Evolutionary conservation across 208 protist species (phyloP), one percentile per base, ranked within the genome.

Genomic region (Leishmania tropica): DNA sequence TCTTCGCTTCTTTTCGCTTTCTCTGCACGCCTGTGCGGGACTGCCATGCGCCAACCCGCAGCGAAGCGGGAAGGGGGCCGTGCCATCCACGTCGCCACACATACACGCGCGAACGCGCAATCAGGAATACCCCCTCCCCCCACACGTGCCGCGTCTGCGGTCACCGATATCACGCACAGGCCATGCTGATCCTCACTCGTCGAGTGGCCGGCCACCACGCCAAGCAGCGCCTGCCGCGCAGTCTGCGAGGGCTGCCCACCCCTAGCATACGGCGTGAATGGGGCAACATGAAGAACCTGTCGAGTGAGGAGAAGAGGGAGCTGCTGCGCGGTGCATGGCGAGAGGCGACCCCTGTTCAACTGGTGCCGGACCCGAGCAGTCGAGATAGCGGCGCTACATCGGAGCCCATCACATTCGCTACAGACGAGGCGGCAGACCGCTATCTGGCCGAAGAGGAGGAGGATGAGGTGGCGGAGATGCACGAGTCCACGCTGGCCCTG

Each of bases 261-360:
- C 91, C 89, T 17, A 72, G 79, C 37, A 15, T 89, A 28, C 53
- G 71, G 37, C 81, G 85, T 21, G 21, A 40, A 19, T 95, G 91
- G 90, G 82, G 84, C 56, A 78, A 91, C 67, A 42, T 94, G 51
- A 75, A 71, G 1, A 68, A 74, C 56, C 84, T 95, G 70, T 81
- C 80, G 0, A 48, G 40, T 0, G 56, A 62, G 1, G 92, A 97
- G n/a, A 85, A 81, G 37, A 67, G 78, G 5, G 89, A 97, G 80
- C 53, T 95, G 11, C 71, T 94, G 45, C 60, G 67, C 64, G 94
- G 94, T 21, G 47, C 70, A 47, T 97, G 94, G 92, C 84, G 88
- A 17, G 68, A 82, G 37, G 76, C 78, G 19, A 86, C 58, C 51
- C 84, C 92, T 24, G 83, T 97, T 53, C 79, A 78, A 28, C 80